Evolutionary conservation across 2,329 filamentous ascomycete species (phyloP).

Genomic region (Furcasterigmium furcatum): DNA sequence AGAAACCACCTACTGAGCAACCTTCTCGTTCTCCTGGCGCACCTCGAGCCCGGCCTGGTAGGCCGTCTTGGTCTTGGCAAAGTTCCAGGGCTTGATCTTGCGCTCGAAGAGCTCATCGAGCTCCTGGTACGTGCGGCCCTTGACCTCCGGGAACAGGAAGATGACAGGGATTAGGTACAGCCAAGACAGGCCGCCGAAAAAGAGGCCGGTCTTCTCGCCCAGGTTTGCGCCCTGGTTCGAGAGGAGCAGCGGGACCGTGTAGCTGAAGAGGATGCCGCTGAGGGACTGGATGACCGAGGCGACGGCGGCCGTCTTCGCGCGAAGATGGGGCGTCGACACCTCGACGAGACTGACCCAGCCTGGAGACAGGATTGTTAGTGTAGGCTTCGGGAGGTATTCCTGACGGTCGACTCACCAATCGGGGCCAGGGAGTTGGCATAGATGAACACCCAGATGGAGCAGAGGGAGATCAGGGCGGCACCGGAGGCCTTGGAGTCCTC

Average conservation of each 20-base stretch:
- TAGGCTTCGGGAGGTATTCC: not conserved
- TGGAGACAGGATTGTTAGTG: not conserved
- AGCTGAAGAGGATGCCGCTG: conserved; percentile 6
- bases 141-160: not conserved
- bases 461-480: conserved; percentile 11
- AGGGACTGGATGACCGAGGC: conserved; percentile 2
- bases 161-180: conserved; percentile 10
- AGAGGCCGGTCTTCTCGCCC: not conserved
- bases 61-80: conserved; percentile 5
- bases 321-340: conserved; percentile 1
- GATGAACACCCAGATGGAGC: not conserved
- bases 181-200: not conserved
- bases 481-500: not conserved
- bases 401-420: no score
- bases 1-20: no score
- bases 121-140: conserved; percentile 14
- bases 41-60: conserved; percentile 3
- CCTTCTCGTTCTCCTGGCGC: not conserved
- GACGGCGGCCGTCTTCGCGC: conserved; percentile 1
- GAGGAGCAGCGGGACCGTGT: not conserved
- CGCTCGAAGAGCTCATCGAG: conserved; percentile 16
- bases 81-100: conserved; percentile 13
- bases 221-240: not conserved
- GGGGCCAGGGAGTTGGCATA: not conserved
- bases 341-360: conserved; percentile 6